Evolutionary conservation across 768 basidiomycete genomes (phyloP).

Genomic region (Boletus insuetus): DNA sequence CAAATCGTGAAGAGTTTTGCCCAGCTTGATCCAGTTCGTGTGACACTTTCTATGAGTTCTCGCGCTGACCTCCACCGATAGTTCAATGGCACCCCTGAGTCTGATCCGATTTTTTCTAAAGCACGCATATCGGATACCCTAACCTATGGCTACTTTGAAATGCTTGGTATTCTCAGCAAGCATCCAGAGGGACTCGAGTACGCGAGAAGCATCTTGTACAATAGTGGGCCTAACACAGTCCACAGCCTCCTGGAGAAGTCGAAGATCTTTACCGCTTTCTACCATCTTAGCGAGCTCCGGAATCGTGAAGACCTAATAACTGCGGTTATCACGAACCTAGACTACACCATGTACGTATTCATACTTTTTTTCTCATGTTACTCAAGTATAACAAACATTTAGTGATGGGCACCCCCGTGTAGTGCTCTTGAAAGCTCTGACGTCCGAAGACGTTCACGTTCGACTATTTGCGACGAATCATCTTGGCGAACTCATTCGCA

Average conservation of each 20-base stretch:
- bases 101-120: conserved; percentile 84
- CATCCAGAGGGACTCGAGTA: conserved; percentile 88
- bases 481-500: conserved; percentile 76
- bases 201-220: conserved; percentile 25
- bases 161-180: conserved; percentile 90
- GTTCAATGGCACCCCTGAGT: conserved; percentile 71
- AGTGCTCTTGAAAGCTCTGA: conserved; percentile 89
- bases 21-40: conserved; percentile 85
- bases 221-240: neutral
- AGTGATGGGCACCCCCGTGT: conserved; percentile 96
- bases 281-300: conserved; percentile 87
- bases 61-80: conserved; percentile 25
- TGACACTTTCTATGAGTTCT: neutral
- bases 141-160: conserved; percentile 91
- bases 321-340: conserved; percentile 85
- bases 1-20: conserved; percentile 87
- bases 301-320: conserved; percentile 91
- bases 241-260: conserved; percentile 83
- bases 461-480: conserved; percentile 87
- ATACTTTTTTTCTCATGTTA: neutral
- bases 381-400: conserved; percentile 2
- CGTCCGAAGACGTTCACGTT: conserved; percentile 89
- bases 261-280: conserved; percentile 93
- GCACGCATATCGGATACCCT: conserved; percentile 77
- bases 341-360: conserved; percentile 76